Evolutionary conservation across 306 rosid genomes (phyloP), one percentile per base, ranked within the genome.

Genomic region (Lathyrus sativus): DNA sequence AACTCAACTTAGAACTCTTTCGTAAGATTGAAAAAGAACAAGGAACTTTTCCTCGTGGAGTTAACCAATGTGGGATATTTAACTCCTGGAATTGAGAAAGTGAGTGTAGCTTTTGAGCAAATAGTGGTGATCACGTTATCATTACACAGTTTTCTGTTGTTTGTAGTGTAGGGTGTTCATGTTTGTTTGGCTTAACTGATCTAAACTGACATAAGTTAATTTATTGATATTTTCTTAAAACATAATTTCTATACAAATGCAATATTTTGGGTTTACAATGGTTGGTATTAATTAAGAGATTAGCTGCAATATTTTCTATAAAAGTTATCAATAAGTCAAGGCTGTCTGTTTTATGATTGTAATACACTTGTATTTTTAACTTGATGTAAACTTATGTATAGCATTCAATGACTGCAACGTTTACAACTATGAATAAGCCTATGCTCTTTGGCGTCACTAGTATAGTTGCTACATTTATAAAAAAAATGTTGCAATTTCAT

Each of bases 81-180:
- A 68, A 22, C 53, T 53, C 26, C 5, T 67, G 46, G 24, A 53
- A 44, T 39, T 38, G 41, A 35, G 12, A 59, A 33, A 59, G 8
- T 7, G 42, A 58, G 43, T 35, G 26, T 14, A 2, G 65, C 45
- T 37, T 59, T 35, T 15, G 65, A n/a, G 18, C 13, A 15, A 35
- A 8, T 15, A 15, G 65, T 14, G 64, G 24, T 3, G 1, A 33
- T n/a, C 44, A 22, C 13, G 13, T 51, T 13, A 19, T 51, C 3
- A 51, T 19, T 19, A 51, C 58, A 51, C 5, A 6, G 22, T 51
- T 18, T 19, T 19, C 6, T 51, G 57, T 51, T 51, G 57, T 51
- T 51, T 13, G 19, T 50, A 24, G 26, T 9, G 12, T 18, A 50
- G 56, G 18, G 26, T 49, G 26, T 49, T 49, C 55, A 49, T 50